Conservation (phyloP, 345 rosid species). For the Syzygium grande region DNA sequence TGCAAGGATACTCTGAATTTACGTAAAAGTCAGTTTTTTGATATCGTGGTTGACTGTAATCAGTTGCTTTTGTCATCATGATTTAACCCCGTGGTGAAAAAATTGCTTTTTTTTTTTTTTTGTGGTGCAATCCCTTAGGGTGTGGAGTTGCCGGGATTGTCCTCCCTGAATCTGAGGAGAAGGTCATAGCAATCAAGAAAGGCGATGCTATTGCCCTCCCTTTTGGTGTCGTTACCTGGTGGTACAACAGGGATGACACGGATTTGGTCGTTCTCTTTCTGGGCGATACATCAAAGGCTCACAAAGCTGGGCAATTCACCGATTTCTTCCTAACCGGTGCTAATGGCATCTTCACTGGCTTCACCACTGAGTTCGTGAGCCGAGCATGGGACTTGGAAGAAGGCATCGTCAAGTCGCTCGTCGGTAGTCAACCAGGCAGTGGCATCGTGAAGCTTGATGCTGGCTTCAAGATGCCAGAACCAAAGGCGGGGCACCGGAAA, state of each 20-base stretch:
- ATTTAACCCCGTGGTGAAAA: background rate
- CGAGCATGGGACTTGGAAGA: slow-evolving; percentile 68
- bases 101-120: background rate
- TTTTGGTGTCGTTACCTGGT: slow-evolving; percentile 90
- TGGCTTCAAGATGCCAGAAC: slow-evolving; percentile 46
- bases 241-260: slow-evolving; percentile 75
- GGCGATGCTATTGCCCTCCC: slow-evolving; percentile 92
- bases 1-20: background rate
- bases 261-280: slow-evolving; percentile 67
- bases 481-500: slow-evolving; percentile 38
- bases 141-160: slow-evolving; percentile 78
- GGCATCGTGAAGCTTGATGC: slow-evolving; percentile 66
- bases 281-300: slow-evolving; percentile 77
- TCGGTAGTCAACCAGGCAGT: slow-evolving; percentile 35
- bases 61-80: background rate
- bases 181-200: slow-evolving; percentile 62
- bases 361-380: slow-evolving; percentile 64
- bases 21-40: background rate
- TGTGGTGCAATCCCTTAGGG: slow-evolving; percentile 22
- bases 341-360: slow-evolving; percentile 74
- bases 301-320: slow-evolving; percentile 70
- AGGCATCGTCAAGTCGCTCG: slow-evolving; percentile 32
- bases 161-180: slow-evolving; percentile 85
- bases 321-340: slow-evolving; percentile 73
- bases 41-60: background rate